Conservation (phyloP, 2,329 filamentous ascomycete genomes). For the Acarospora socialis region DNA sequence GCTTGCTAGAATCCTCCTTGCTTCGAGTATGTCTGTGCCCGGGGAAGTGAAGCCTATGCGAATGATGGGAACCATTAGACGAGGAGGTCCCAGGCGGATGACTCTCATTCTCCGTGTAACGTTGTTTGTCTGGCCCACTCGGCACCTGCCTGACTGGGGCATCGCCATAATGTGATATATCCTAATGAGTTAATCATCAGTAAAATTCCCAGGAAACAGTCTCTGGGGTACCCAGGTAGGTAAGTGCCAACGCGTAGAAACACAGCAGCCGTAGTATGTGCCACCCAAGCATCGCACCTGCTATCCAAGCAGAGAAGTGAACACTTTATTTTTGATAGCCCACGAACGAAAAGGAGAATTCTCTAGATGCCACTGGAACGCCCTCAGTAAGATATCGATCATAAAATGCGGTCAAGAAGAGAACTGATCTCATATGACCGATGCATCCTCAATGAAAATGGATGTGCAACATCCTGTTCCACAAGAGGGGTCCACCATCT, state of each 20-base stretch:
- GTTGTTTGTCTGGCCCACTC: slow-evolving; percentile 54
- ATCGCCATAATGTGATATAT: slow-evolving; percentile 63
- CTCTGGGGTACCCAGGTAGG: slow-evolving; percentile 1
- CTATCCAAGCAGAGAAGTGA: no score
- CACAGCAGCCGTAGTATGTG: neutral
- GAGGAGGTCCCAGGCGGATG: slow-evolving; percentile 24
- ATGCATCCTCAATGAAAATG: no score
- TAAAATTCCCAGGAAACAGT: slow-evolving; percentile 1
- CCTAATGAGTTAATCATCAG: slow-evolving; percentile 29
- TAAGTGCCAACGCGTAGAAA: neutral
- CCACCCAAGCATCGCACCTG: no score
- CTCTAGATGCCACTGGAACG: no score
- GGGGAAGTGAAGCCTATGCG: slow-evolving; percentile 21
- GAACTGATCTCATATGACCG: no score
- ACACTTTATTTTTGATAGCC: no score
- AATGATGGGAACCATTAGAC: slow-evolving; percentile 40
- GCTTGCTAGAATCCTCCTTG: slow-evolving; percentile 38
- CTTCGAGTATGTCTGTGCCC: slow-evolving; percentile 41
- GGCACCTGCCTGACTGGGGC: slow-evolving; percentile 59
- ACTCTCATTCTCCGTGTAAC: slow-evolving; percentile 40
- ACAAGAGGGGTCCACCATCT: no score
- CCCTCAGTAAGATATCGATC: no score
- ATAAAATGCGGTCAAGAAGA: no score
- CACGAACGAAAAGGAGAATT: no score
- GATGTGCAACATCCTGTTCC: no score